Evolutionary conservation across 148 eudicot species (phyloP), one percentile per base, ranked within the genome.

Genomic region (Arbutus unedo): DNA sequence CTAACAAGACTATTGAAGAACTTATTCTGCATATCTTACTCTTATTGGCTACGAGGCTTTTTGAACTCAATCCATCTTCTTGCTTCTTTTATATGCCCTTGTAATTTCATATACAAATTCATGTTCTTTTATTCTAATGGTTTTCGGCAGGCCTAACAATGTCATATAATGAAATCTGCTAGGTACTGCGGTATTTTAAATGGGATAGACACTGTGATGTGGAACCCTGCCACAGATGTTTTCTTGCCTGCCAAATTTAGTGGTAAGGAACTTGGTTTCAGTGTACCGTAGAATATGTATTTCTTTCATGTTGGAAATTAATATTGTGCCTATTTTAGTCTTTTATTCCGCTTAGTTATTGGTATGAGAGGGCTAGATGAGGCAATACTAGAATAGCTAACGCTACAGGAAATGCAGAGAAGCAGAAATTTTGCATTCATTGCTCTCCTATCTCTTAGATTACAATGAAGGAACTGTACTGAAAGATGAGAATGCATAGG

Each of bases 161-260:
- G 66, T 8, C 48, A 54, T 67, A 14, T 79, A 66, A 68, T 83
- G 57, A 41, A 38, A 79, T 81, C 18, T 48, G 91, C 81, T 86
- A 94, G 98, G 90, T 94, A 94, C 81, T 76, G 2, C 79, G 98
- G 98, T 48, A 90, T 94, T 80, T 87, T 94, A 77, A 94, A 93
- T 88, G 98, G 97, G 84, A 89, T 94, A 81, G 98, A 93, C 86
- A 90, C 91, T 80, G 87, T 81, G 7, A 85, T 87, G 84, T 94
- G 98, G 98, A 93, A 94, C 85, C 95, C 98, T 21, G 88, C 87
- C 72, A 89, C 90, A 15, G 96, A 94, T 85, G 76, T 64, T 25
- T 91, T 86, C 83, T 83, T 94, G 88, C 97, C 98, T 51, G 93
- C 93, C 62, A 89, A 87, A 51, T 94, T 86, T 81, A 81, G 85